Conservation (phyloP, 2,329 filamentous ascomycete genomes). For the Purpureocillium lavendulum region DNA sequence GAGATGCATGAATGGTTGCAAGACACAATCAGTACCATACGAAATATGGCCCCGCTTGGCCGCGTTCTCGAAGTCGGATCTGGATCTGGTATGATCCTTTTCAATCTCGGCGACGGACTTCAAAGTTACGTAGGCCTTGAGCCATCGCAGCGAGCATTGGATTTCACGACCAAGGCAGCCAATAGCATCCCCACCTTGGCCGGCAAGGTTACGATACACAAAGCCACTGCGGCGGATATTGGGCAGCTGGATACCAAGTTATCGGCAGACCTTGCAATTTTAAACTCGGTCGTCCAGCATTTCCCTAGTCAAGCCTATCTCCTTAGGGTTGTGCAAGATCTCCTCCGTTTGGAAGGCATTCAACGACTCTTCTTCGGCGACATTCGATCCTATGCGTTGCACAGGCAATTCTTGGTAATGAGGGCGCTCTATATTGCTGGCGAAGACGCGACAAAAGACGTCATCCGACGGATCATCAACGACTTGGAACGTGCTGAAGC, state of each 20-base stretch:
- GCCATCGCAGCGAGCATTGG: slow-evolving; percentile 11
- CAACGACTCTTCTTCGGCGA: slow-evolving; percentile 11
- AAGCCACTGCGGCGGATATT: slow-evolving; percentile 14
- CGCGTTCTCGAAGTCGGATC: slow-evolving; percentile 21
- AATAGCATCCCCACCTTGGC: slow-evolving; percentile 3
- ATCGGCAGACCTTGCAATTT: slow-evolving; percentile 10
- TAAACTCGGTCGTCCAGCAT: slow-evolving; percentile 20
- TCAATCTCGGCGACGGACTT: slow-evolving; percentile 14
- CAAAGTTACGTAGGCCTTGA: slow-evolving; percentile 19
- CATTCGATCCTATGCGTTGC: slow-evolving; percentile 6
- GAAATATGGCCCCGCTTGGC: slow-evolving; percentile 4
- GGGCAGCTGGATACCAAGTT: not conserved
- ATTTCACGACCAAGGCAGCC: slow-evolving; percentile 10
- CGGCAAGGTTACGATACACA: slow-evolving; percentile 8
- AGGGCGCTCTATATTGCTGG: no score
- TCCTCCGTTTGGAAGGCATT: slow-evolving; percentile 4
- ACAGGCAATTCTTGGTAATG: no score
- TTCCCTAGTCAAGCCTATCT: slow-evolving; percentile 19
- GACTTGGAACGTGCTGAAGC: slow-evolving; percentile 7
- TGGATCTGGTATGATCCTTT: slow-evolving; percentile 21
- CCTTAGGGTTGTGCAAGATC: slow-evolving; percentile 5
- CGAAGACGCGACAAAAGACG: no score
- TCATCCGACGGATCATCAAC: no score
- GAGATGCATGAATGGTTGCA: slow-evolving; percentile 24
- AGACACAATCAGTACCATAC: slow-evolving; percentile 16